Evolutionary conservation across 2,329 filamentous ascomycete species (phyloP), one percentile per base, ranked within the genome.

Genomic region (Chalaropsis ovoidea): DNA sequence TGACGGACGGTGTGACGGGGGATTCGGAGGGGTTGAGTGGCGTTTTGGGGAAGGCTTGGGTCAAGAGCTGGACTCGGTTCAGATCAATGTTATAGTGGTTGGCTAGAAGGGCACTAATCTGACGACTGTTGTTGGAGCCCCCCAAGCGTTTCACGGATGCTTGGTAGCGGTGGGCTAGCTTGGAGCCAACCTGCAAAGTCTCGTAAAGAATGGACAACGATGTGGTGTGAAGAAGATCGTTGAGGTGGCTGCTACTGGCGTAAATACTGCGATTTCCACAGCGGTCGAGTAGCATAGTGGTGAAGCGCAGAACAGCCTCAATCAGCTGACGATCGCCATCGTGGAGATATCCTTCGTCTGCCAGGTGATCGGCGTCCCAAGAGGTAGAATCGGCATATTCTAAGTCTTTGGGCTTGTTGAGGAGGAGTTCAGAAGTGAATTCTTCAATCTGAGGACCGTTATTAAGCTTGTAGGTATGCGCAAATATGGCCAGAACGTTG

Each of bases 201-300:
- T 83, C 82, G 72, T 88, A 85, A 64, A 99, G 80, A 61, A 99
- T 81, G 35, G 86, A 83, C 66, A 93, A 80, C 27, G 88, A 92
- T 2, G 90, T 93, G 56, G 89, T 93, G 75, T 96, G 90, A 67
- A 99, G 82, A 49, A 99, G 81, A 73, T 92, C 87, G 73, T 93
- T 94, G 68, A 99, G 79, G 71, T 95, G 89, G 70, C 87, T 82
- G 74, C 93, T 97, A 78, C 94, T 99, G 68, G 88, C 90, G 75
- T 97, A 99, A 71, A 99, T 86, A 77, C 92, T 96, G 70, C 95
- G 83, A 73, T 99, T 99, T 67, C 93, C 94, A 75, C 94, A 99
- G 73, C 96, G 94, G 74, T 97, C 90, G 63, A 97, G 78, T 39
- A 99, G 80, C 74, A 95, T 83, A 68, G 87, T 85, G 24, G 92